Evolutionary conservation across 2,329 filamentous ascomycete genomes (phyloP).

Genomic region (Xylariaceae sp.): DNA sequence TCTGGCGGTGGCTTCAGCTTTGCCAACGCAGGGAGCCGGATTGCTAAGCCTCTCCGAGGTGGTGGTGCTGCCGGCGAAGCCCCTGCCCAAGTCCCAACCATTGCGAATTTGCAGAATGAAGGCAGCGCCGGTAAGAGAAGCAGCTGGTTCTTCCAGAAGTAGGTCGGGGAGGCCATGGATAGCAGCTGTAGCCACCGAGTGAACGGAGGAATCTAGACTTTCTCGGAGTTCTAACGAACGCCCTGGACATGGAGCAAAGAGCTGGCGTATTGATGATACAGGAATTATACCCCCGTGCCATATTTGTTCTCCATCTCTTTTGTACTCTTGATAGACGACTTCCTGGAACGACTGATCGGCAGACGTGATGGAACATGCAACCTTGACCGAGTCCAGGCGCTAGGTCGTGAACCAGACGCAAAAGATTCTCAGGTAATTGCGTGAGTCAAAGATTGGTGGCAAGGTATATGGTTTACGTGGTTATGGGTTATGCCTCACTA

Average conservation of each 20-base stretch:
- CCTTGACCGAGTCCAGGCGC: background rate
- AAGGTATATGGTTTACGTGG: background rate
- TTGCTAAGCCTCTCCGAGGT: conserved; percentile 65
- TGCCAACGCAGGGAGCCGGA: conserved; percentile 57
- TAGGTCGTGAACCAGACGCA: no score
- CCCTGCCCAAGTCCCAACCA: conserved; percentile 47
- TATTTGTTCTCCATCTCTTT: background rate
- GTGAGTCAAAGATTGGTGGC: background rate
- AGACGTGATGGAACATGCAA: background rate
- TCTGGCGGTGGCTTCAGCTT: conserved; percentile 68
- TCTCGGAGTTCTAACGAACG: conserved; percentile 3
- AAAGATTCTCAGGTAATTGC: no score
- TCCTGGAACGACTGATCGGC: background rate
- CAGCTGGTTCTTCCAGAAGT: conserved; percentile 71
- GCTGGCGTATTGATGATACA: conserved; percentile 1
- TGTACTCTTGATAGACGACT: background rate
- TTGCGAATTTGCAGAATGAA: conserved; percentile 57
- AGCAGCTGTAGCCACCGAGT: conserved; percentile 4
- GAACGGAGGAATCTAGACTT: conserved; percentile 10
- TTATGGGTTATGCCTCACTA: background rate
- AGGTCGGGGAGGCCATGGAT: conserved; percentile 10
- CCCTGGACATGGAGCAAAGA: conserved; percentile 6
- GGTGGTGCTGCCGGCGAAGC: conserved; percentile 42
- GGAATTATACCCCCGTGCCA: conserved; percentile 1
- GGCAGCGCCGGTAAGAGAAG: conserved; percentile 57